Evolutionary conservation across 352 stramenopile species (phyloP).

Genomic region (Phytophthora meadii): DNA sequence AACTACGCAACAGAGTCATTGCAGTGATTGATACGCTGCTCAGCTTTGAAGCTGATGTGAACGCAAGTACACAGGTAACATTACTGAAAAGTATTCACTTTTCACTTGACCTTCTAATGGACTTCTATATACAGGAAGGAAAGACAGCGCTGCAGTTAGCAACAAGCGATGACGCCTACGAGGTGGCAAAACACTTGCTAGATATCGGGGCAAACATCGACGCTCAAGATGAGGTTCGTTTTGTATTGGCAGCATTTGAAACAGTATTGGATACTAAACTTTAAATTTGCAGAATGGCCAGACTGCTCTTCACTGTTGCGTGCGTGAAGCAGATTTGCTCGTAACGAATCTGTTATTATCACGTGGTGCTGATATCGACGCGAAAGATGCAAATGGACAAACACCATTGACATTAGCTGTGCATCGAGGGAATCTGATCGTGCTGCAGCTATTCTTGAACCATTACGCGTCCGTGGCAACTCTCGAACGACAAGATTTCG

Average conservation of each 20-base stretch:
- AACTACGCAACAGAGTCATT: conserved; percentile 4
- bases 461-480: conserved; percentile 29
- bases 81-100: background rate
- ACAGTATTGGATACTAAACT: background rate
- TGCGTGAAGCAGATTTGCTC: conserved; percentile 29
- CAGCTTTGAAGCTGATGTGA: conserved; percentile 8
- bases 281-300: conserved; percentile 18
- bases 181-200: conserved; percentile 25
- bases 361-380: conserved; percentile 24
- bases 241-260: background rate
- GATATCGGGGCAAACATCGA: conserved; percentile 10
- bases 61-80: conserved; percentile 19
- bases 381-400: conserved; percentile 17
- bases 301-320: conserved; percentile 32
- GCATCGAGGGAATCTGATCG: conserved; percentile 16
- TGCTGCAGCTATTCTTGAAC: conserved; percentile 38
- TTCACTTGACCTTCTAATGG: background rate
- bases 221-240: conserved; percentile 14
- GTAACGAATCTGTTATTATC: conserved; percentile 34
- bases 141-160: conserved; percentile 30
- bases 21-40: conserved; percentile 15
- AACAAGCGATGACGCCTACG: conserved; percentile 22
- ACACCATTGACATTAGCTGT: conserved; percentile 15
- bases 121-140: conserved; percentile 13
- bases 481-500: conserved; percentile 20